Evolutionary conservation across 768 basidiomycete species (phyloP).

Genomic region (Xerocomellus chrysenteron): DNA sequence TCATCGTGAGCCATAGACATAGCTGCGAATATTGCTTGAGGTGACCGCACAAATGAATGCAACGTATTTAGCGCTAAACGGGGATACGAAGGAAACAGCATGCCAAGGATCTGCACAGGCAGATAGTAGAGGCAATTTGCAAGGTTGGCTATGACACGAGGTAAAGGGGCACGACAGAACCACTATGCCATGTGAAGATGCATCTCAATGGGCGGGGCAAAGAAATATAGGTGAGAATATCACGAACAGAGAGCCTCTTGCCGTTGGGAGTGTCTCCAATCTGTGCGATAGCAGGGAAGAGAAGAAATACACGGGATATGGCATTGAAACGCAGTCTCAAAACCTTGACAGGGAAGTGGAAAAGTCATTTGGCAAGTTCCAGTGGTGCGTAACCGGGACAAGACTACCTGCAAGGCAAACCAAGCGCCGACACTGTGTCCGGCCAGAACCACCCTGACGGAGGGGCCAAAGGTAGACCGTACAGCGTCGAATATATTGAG

Average conservation of each 20-base stretch:
- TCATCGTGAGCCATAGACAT: constrained; percentile 67
- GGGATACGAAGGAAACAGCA: constrained; percentile 54
- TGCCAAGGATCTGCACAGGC: constrained; percentile 43
- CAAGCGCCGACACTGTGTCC: constrained; percentile 78
- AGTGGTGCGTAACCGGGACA: neutral
- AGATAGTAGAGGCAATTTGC: constrained; percentile 40
- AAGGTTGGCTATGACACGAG: constrained; percentile 42
- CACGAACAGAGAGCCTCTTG: constrained; percentile 51
- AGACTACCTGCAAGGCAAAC: constrained; percentile 56
- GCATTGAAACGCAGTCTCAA: constrained; percentile 44
- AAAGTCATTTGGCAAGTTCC: neutral
- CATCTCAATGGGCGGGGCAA: neutral
- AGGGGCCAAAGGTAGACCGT: constrained; percentile 28
- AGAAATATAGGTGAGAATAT: neutral
- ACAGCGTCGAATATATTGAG: constrained; percentile 54
- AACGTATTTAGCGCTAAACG: constrained; percentile 45
- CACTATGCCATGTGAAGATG: constrained; percentile 32
- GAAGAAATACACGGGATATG: constrained; percentile 49
- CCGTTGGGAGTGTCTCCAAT: constrained; percentile 70
- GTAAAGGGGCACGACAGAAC: constrained; percentile 47
- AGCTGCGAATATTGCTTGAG: constrained; percentile 48
- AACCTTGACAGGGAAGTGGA: constrained; percentile 36
- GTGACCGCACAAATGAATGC: constrained; percentile 49
- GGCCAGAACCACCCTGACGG: constrained; percentile 44
- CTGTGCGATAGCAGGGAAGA: constrained; percentile 70